phyloP scores from a whole-genome alignment of 306 rosid genomes.

The Abrus precatorius region DNA sequence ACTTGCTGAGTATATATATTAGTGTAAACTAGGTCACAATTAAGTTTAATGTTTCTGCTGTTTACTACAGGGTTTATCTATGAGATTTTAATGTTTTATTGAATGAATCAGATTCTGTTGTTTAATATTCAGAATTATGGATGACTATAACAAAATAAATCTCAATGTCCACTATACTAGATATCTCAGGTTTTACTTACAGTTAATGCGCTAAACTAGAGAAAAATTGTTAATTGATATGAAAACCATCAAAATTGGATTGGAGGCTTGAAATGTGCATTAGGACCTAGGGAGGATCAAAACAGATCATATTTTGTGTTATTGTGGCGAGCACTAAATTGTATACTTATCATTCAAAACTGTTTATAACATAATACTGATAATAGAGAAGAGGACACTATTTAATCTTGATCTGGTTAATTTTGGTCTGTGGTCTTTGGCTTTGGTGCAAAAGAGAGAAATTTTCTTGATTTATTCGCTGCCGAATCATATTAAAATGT shows the following conservation, averaged over 20 bases:
- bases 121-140: conserved; percentile 12
- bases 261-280: conserved; percentile 1
- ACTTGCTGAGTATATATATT: conserved; percentile 13
- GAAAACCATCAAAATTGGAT: conserved; percentile 11
- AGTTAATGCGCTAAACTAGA: background rate
- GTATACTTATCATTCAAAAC: background rate
- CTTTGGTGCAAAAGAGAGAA: background rate
- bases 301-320: background rate
- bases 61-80: background rate
- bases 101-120: background rate
- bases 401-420: background rate
- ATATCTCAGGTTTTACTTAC: background rate
- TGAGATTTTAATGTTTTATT: conserved; percentile 12
- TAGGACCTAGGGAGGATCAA: background rate
- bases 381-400: too few species aligned
- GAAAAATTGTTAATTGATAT: background rate
- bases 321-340: background rate
- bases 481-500: too few species aligned
- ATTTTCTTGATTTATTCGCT: too few species aligned
- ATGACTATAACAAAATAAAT: background rate
- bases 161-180: background rate
- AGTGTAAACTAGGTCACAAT: background rate
- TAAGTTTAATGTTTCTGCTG: conserved; percentile 15
- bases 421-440: background rate
- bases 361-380: background rate